Base-by-base conservation (phyloP, 176 grass and related monocot species). In the Carex scoparia region DNA sequence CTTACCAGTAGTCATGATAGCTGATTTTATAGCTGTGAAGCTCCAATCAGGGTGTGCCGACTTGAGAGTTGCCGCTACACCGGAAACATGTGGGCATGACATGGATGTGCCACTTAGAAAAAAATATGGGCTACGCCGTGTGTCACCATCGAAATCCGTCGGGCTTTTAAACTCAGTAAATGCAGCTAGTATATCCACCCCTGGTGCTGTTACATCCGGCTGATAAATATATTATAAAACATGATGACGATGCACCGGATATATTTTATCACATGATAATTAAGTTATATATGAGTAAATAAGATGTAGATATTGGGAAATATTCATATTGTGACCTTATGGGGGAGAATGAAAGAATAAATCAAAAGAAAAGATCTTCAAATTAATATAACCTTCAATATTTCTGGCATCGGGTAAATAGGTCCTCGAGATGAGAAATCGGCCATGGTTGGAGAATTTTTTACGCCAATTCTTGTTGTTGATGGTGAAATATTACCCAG, bases 61-160 rank as follows among this genome's bases (percentile, higher is more conserved):
- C 81, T 76, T 91, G 62, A 97, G 87, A 19, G 10, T 51, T 89
- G 85, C 94, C 0, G 81, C 70, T 16, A 97, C 83, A 61, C 94
- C 92, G 32, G 91, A 82, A 27, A 89, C 48, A 53, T 97, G 94
- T 4, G 92, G 94, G 82, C 92, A 90, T 35, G 94, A 56, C 94
- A 94, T 97, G 76, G 94, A 97, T 4, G 94, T 92, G 23, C 91
- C 90, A 12, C 89, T 94, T 16, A 94, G 48, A 84, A 94, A 80
- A 3, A 86, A 89, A 85, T 88, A 97, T 67, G 86, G 88, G n/a
- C 79, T 90, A 6, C 65, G 74, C 5, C 86, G 90, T 16, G 18
- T 30, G 82, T 85, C 90, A 30, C 10, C 10, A 12, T 65, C 5
- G 2, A 87, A 33, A 80, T 86, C 83, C 0, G 88, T 35, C 1